phyloP scores from a whole-genome alignment of 805 yeast genomes.

The Starmerella gropengiesseri region DNA sequence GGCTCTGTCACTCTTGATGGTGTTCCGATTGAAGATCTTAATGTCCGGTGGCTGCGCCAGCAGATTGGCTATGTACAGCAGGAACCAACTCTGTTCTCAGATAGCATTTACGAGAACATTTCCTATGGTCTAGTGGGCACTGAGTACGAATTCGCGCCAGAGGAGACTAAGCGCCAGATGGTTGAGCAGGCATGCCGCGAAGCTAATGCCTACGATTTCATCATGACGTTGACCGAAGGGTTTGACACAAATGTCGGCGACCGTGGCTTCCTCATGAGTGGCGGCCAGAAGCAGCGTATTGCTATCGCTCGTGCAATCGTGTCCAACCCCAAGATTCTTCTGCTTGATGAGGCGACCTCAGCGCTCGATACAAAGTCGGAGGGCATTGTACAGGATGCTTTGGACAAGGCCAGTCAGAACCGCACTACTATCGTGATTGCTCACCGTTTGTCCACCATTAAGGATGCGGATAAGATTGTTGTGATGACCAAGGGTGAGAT shows the following conservation, averaged over 20 bases:
- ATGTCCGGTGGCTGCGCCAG: conserved; percentile 61
- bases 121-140: conserved; percentile 72
- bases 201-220: conserved; percentile 34
- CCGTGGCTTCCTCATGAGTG: conserved; percentile 49
- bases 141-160: conserved; percentile 44
- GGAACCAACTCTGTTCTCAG: conserved; percentile 88
- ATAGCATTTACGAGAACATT: conserved; percentile 75
- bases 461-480: conserved; percentile 45
- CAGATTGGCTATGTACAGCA: conserved; percentile 88
- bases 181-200: conserved; percentile 32
- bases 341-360: conserved; percentile 57
- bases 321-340: conserved; percentile 47
- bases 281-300: conserved; percentile 63
- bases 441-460: conserved; percentile 46
- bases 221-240: conserved; percentile 64
- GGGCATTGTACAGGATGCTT: conserved; percentile 35
- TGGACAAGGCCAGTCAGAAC: conserved; percentile 29
- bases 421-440: conserved; percentile 49
- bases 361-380: conserved; percentile 43
- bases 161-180: conserved; percentile 31
- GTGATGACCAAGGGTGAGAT: conserved; percentile 43
- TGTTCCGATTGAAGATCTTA: conserved; percentile 61
- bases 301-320: conserved; percentile 63
- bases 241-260: conserved; percentile 59
- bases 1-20: conserved; percentile 80